Evolutionary conservation across 2,329 filamentous ascomycete genomes (phyloP).

Genomic region (Xylariales sp.): DNA sequence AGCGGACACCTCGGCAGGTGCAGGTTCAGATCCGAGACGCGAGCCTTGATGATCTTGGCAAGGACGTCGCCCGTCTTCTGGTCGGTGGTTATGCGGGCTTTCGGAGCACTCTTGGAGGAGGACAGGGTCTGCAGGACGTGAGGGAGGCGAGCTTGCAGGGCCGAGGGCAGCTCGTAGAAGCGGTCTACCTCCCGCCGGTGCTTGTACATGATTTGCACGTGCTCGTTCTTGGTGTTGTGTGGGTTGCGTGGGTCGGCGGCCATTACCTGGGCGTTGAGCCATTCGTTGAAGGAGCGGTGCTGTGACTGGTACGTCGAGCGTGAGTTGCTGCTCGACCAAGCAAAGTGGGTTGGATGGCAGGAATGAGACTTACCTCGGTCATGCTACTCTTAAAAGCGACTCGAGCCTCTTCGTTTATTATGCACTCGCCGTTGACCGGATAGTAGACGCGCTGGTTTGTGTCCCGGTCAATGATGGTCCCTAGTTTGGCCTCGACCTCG

Average conservation of each 20-base stretch:
- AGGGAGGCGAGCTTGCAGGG: slow-evolving; percentile 57
- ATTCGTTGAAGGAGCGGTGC: slow-evolving; percentile 79
- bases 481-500: slow-evolving; percentile 93
- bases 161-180: slow-evolving; percentile 70
- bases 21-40: slow-evolving; percentile 84
- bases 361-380: slow-evolving; percentile 63
- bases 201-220: slow-evolving; percentile 69
- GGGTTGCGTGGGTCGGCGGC: slow-evolving; percentile 53
- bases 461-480: slow-evolving; percentile 70
- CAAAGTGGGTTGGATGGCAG: slow-evolving; percentile 1
- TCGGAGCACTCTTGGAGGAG: slow-evolving; percentile 50
- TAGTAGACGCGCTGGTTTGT: slow-evolving; percentile 65
- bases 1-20: slow-evolving; percentile 72
- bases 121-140: slow-evolving; percentile 59
- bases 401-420: slow-evolving; percentile 57
- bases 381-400: slow-evolving; percentile 81
- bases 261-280: slow-evolving; percentile 66
- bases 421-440: slow-evolving; percentile 64
- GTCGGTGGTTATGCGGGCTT: slow-evolving; percentile 72
- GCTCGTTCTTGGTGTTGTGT: slow-evolving; percentile 26
- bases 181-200: slow-evolving; percentile 80
- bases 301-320: slow-evolving; percentile 50
- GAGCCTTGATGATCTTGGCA: slow-evolving; percentile 84
- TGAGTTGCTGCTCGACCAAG: slow-evolving; percentile 3
- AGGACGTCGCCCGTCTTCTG: slow-evolving; percentile 65